Percentiles rank a stretch among this genome's conserved stretches.
phyloP scores from a whole-genome alignment of 306 rosid genomes.

The Spatholobus suberectus region DNA sequence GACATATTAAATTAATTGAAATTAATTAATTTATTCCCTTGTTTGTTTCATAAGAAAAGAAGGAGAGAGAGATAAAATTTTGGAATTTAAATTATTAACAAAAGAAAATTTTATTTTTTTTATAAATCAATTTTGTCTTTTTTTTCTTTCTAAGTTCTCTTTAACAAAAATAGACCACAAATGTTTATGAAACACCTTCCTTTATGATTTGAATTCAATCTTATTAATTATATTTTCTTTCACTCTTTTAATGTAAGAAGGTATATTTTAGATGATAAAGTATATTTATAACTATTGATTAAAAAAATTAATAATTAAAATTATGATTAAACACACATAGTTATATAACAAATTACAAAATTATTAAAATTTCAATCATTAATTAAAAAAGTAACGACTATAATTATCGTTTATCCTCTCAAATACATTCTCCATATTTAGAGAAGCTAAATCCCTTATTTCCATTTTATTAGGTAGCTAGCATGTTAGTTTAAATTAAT shows the following conservation, averaged over 20 bases:
- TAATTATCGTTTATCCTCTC: background rate
- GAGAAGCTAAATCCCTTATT: background rate
- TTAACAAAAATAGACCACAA: too few species aligned
- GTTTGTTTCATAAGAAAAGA: background rate
- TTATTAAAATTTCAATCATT: background rate
- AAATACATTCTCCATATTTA: background rate
- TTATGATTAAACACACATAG: background rate
- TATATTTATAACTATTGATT: background rate
- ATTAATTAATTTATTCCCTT: background rate
- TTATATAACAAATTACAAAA: background rate
- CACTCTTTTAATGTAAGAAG: background rate
- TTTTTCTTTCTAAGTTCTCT: background rate
- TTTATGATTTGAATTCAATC: background rate
- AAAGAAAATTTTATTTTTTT: too few species aligned
- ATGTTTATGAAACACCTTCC: too few species aligned
- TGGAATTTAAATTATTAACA: too few species aligned
- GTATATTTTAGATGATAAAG: background rate
- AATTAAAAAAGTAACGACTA: background rate
- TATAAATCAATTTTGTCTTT: too few species aligned
- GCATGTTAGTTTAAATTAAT: background rate
- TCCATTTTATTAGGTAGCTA: background rate
- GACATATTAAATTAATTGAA: background rate
- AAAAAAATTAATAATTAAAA: background rate
- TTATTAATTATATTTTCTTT: background rate
- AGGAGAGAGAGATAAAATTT: too few species aligned